phyloP scores from a whole-genome alignment of 2,329 filamentous ascomycete genomes.

The Talaromyces sp. region DNA sequence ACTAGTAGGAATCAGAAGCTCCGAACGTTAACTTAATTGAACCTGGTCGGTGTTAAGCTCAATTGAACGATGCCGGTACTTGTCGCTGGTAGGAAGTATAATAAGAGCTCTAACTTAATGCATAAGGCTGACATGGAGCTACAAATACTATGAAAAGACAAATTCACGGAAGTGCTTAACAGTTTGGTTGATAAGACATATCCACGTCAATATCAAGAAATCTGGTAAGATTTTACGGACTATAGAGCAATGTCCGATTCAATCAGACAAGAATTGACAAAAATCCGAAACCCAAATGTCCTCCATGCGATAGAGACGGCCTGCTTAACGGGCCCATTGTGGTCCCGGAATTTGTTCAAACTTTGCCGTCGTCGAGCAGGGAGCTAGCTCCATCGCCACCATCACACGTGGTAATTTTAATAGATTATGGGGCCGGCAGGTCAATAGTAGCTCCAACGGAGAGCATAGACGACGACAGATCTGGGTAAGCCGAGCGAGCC shows the following conservation, averaged over 20 bases:
- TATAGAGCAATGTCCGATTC: not conserved
- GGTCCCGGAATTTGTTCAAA: not conserved
- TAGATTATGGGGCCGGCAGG: not conserved
- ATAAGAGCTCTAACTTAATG: not conserved
- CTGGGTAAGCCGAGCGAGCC: not conserved
- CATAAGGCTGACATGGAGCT: not conserved
- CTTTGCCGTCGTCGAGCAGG: not conserved
- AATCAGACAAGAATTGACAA: not conserved
- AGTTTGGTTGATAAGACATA: not conserved
- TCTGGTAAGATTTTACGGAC: not conserved
- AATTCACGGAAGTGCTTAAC: too few relatives aligned
- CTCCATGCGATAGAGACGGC: not conserved
- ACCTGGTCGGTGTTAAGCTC: not conserved
- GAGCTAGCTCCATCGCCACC: not conserved
- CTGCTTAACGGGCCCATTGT: not conserved
- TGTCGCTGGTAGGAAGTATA: not conserved
- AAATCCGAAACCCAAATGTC: not conserved
- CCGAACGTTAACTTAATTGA: not conserved
- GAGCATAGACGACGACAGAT: not conserved
- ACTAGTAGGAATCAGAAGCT: not conserved
- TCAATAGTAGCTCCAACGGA: not conserved
- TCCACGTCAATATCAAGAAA: not conserved
- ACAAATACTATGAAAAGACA: too few relatives aligned
- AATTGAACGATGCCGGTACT: not conserved
- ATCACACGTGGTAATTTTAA: not conserved